A percentile compares a stretch with the other conserved stretches of the same genome.
phyloP scores from a whole-genome alignment of 2,329 filamentous ascomycete species.

The Truncatella angustata region DNA sequence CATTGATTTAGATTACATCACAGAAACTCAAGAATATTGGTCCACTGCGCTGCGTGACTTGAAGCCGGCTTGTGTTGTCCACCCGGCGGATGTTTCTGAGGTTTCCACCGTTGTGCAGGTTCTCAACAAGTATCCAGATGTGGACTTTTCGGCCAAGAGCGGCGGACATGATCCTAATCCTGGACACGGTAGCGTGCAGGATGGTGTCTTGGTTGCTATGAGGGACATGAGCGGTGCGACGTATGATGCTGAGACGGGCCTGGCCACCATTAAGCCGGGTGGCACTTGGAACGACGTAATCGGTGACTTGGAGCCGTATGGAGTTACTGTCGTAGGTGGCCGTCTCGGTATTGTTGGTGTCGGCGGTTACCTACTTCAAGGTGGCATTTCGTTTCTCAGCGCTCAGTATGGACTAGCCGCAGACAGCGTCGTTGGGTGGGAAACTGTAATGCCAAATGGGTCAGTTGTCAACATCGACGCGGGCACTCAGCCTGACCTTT shows the following conservation, averaged over 20 bases:
- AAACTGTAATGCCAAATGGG: conserved; percentile 23
- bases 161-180: conserved; percentile 38
- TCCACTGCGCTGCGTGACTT: conserved; percentile 27
- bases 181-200: conserved; percentile 30
- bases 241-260: conserved; percentile 28
- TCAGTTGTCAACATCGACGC: conserved; percentile 24
- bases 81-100: conserved; percentile 29
- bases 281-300: conserved; percentile 39
- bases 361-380: conserved; percentile 25
- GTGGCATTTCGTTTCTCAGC: conserved; percentile 27
- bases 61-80: conserved; percentile 33
- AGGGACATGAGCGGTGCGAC: conserved; percentile 31
- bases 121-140: conserved; percentile 28
- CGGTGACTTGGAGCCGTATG: conserved; percentile 28
- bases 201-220: conserved; percentile 35
- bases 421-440: conserved; percentile 25
- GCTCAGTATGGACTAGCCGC: conserved; percentile 26
- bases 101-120: conserved; percentile 30
- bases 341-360: conserved; percentile 27
- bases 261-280: conserved; percentile 36
- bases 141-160: conserved; percentile 34
- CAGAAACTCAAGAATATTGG: conserved; percentile 27
- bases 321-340: conserved; percentile 32
- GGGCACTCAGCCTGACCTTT: conserved; percentile 20
- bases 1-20: conserved; percentile 6